Evolutionary conservation across 129 eudicot genomes (phyloP), one percentile per base, ranked within the genome.

Genomic region (Pulicaria dysenterica): DNA sequence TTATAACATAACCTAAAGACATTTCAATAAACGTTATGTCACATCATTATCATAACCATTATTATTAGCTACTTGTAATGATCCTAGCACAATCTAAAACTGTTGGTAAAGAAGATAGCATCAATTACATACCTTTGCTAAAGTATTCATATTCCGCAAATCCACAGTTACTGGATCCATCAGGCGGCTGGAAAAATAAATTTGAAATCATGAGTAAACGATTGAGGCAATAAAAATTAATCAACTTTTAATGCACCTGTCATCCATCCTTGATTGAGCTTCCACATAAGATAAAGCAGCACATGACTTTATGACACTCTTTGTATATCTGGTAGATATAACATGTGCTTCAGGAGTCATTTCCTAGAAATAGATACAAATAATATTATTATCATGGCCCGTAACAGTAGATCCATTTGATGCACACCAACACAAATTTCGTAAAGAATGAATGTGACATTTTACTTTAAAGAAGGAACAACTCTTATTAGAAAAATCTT

Each of bases 221-320:
- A 11, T 15, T 9, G 14, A 10, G 6, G 38, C 7, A 64, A 67
- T 24, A 14, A 74, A 0, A 73, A 59, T 0, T 58, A 79, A 49
- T 41, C 12, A 70, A 69, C 49, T 47, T 45, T 13, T 59, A 10
- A 54, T 38, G 72, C 70, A 94, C 99, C 99, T 94, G 71, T 94
- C 98, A 70, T 94, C 98, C 98, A 94, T 94, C 83, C 98, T 87
- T 39, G 98, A 89, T 81, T 94, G 98, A 66, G 98, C 98, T 82
- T 94, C 98, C 39, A 94, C 89, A 69, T 94, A 94, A 45, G 98
- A 94, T 84, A 94, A 81, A 65, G 98, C 97, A 10, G 98, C 98
- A 83, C 93, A 87, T 72, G 98, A 94, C 82, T 94, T 94, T 60
- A 94, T 89, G 40, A 94, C 84, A 49, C 96, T 87, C 84, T 94